phyloP scores from a whole-genome alignment of 306 rosid genomes.

The Coriaria nepalensis region DNA sequence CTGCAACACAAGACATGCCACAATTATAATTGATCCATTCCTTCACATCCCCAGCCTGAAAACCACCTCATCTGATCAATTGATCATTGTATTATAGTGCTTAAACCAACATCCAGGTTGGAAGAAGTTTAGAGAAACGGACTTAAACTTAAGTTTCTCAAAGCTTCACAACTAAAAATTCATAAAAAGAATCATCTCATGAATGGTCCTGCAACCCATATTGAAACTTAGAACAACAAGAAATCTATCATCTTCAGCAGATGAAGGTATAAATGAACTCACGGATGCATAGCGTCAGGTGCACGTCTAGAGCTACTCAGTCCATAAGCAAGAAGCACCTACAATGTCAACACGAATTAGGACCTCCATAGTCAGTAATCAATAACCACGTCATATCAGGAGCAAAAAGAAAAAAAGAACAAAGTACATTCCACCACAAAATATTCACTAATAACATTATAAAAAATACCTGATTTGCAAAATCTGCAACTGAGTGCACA shows the following conservation, averaged over 20 bases:
- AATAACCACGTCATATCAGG: slow-evolving; percentile 5
- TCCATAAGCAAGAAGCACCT: slow-evolving; percentile 97
- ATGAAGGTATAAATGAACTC: slow-evolving; percentile 25
- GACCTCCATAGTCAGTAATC: slow-evolving; percentile 16
- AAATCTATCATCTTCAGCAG: background rate
- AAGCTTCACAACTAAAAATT: no score
- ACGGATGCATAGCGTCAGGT: slow-evolving; percentile 98
- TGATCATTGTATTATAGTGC: background rate
- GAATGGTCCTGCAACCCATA: no score
- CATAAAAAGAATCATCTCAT: no score
- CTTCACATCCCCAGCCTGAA: background rate
- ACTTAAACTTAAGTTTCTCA: no score
- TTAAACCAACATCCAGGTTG: background rate
- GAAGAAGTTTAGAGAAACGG: no score
- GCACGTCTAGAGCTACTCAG: slow-evolving; percentile 96
- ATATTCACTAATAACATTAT: background rate
- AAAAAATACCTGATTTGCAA: slow-evolving; percentile 73
- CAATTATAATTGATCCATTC: background rate
- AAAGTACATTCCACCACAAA: background rate
- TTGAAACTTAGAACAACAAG: no score
- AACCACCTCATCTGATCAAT: slow-evolving; percentile 2
- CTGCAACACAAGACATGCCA: background rate
- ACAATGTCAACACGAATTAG: slow-evolving; percentile 31
- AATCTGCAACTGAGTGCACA: slow-evolving; percentile 81
- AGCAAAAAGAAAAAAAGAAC: slow-evolving; percentile 5